Conservation (phyloP, 1,139 yeast genomes). For the Magnusiomyces magnusii region DNA sequence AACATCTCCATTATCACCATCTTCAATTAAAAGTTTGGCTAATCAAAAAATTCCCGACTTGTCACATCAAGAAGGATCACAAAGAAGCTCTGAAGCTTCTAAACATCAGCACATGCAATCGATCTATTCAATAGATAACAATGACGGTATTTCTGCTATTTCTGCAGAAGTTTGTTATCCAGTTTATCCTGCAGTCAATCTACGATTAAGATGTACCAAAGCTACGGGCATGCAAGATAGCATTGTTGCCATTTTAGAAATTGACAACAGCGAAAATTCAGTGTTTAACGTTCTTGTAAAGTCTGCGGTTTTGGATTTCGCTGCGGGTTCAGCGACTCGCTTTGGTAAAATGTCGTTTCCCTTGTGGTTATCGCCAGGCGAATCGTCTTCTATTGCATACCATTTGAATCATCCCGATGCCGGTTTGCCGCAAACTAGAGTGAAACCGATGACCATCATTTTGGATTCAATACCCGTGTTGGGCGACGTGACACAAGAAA, state of each 20-base stretch:
- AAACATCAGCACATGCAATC: neutral
- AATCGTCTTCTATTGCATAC: conserved; percentile 31
- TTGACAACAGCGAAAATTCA: conserved; percentile 43
- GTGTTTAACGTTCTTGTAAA: conserved; percentile 28
- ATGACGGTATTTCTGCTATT: conserved; percentile 3
- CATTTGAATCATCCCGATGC: conserved; percentile 25
- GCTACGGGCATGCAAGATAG: conserved; percentile 49
- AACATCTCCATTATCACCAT: neutral
- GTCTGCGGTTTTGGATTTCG: conserved; percentile 38
- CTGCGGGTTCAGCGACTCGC: conserved; percentile 39
- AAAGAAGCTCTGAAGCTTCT: conserved; percentile 1
- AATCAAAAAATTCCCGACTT: neutral
- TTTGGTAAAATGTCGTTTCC: conserved; percentile 32
- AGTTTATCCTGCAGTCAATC: conserved; percentile 45
- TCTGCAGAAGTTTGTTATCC: conserved; percentile 28
- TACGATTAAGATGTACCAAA: conserved; percentile 50
- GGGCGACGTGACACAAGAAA: conserved; percentile 9
- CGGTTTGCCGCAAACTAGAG: conserved; percentile 18
- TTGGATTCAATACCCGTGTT: conserved; percentile 27
- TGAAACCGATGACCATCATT: conserved; percentile 24
- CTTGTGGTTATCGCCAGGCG: conserved; percentile 28
- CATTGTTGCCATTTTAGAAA: conserved; percentile 47
- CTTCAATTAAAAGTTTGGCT: neutral
- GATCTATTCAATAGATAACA: neutral
- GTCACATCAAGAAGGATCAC: neutral